A percentile compares a stretch with the other conserved stretches of the same genome.
phyloP scores from a whole-genome alignment of 225 moss, liverwort and hornwort species.

The Neckera pumila region DNA sequence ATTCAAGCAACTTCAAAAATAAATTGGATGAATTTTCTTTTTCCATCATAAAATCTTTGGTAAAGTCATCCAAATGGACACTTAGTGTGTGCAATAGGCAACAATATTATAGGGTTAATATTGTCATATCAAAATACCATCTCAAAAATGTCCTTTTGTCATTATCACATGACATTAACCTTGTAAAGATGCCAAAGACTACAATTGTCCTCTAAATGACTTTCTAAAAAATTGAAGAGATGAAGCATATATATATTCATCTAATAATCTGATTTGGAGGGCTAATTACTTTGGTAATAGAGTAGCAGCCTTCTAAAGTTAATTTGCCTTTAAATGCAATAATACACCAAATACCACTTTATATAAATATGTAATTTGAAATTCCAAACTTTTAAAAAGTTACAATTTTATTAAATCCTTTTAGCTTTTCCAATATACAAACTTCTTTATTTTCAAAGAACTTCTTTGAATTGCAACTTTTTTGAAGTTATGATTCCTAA shows the following conservation, averaged over 20 bases:
- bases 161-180: not conserved
- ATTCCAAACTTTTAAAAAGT: not conserved
- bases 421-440: not conserved
- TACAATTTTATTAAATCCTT: not conserved
- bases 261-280: too few species aligned
- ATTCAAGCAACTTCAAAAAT: too few species aligned
- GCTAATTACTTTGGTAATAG: too few species aligned
- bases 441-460: not conserved
- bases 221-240: not conserved
- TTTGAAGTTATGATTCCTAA: not conserved
- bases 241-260: too few species aligned
- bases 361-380: not conserved
- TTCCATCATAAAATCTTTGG: too few species aligned
- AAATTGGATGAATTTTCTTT: too few species aligned
- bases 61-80: too few species aligned
- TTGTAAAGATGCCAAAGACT: too few species aligned
- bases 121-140: not conserved
- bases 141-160: not conserved
- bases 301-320: rapidly evolving
- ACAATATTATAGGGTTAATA: rapidly evolving
- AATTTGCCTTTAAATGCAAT: not conserved
- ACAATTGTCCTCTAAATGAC: not conserved
- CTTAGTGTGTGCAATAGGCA: too few species aligned
- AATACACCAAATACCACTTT: not conserved
- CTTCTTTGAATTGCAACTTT: not conserved